phyloP scores from a whole-genome alignment of 2,329 filamentous ascomycete genomes.

The Blastomyces gilchristii region DNA sequence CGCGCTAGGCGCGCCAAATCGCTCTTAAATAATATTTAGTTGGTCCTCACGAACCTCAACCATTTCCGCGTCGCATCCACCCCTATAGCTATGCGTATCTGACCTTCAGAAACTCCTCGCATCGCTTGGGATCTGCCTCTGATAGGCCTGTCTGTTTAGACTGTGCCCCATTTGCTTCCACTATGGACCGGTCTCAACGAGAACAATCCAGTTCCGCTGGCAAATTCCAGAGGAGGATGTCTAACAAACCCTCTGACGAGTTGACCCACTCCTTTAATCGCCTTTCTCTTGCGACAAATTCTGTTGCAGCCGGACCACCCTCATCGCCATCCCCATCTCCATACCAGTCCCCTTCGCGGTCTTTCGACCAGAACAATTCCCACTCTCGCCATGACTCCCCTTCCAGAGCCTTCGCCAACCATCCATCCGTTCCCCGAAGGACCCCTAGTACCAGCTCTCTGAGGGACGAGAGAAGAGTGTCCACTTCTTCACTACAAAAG shows the following conservation, averaged over 20 bases:
- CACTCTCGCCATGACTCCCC: slow-evolving; percentile 12
- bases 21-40: background rate
- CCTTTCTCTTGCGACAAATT: slow-evolving; percentile 9
- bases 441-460: slow-evolving; percentile 29
- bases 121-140: background rate
- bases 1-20: background rate
- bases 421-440: slow-evolving; percentile 20
- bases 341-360: slow-evolving; percentile 3
- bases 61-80: background rate
- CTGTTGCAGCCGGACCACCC: background rate
- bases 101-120: background rate
- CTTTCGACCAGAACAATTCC: background rate
- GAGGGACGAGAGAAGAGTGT: slow-evolving; percentile 29
- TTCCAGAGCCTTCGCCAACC: slow-evolving; percentile 12
- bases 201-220: background rate
- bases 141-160: background rate
- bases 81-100: background rate
- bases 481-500: slow-evolving; percentile 30
- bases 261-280: slow-evolving; percentile 6
- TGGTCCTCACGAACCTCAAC: background rate
- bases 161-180: background rate
- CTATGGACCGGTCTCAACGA: background rate
- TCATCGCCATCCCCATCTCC: slow-evolving; percentile 2
- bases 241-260: slow-evolving; percentile 5
- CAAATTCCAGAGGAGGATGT: background rate